These are phyloP conservation scores for Discostella stelligeroides DNA, from an alignment of 108 stramenopile species.

Conservation along the genomic window DNA sequence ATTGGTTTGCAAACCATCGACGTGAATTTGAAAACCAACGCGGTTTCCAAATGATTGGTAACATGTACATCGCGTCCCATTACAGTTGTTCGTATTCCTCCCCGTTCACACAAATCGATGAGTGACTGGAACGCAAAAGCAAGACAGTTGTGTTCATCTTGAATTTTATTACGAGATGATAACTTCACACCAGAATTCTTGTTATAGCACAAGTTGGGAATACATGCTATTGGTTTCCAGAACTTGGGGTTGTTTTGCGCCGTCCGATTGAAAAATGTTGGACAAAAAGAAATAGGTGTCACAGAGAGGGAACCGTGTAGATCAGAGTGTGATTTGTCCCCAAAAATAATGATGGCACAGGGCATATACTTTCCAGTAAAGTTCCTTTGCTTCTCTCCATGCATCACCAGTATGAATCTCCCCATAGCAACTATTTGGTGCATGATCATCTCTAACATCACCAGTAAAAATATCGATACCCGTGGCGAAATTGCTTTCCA, in stretches of 20 bases:
- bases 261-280: constrained; percentile 9
- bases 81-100: too few relatives aligned
- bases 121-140: neutral
- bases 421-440: neutral
- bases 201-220: constrained; percentile 12
- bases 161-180: neutral
- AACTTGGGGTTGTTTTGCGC: constrained; percentile 2
- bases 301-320: constrained; percentile 1
- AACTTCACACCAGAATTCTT: neutral
- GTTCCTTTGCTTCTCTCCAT: neutral
- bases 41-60: too few relatives aligned
- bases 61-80: too few relatives aligned
- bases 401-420: constrained; percentile 8
- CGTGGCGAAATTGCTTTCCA: constrained; percentile 2
- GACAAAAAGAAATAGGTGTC: constrained; percentile 6
- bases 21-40: too few relatives aligned
- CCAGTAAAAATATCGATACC: neutral
- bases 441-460: neutral
- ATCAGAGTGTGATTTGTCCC: constrained; percentile 12
- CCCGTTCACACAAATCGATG: too few relatives aligned
- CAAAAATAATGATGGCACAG: neutral
- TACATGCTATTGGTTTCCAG: constrained; percentile 13
- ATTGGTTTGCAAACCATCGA: too few relatives aligned
- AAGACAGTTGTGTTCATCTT: neutral
- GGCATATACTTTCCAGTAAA: constrained; percentile 3